Conservation (phyloP, 116 monocot genomes). For the Cymodocea nodosa region DNA sequence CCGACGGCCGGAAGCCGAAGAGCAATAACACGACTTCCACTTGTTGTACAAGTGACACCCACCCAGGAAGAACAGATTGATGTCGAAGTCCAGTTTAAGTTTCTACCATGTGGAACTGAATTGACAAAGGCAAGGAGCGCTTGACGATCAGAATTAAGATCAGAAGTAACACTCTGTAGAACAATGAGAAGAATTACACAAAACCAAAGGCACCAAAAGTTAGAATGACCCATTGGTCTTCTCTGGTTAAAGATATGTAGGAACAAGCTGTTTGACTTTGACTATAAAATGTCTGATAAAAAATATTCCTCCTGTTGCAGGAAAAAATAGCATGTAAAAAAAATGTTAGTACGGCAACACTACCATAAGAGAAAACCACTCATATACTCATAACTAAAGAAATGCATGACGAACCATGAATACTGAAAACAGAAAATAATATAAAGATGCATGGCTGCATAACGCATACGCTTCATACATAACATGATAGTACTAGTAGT, state of each 20-base stretch:
- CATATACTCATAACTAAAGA: no score
- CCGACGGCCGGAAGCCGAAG: conserved; percentile 74
- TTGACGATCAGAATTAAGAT: conserved; percentile 59
- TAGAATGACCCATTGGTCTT: conserved; percentile 18
- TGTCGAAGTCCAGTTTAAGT: conserved; percentile 65
- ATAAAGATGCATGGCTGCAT: no score
- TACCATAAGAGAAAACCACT: not conserved
- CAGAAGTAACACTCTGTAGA: conserved; percentile 23
- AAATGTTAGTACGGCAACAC: not conserved
- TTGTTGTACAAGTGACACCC: conserved; percentile 57
- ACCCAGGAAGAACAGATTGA: conserved; percentile 66
- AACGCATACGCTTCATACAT: no score
- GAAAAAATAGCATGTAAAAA: not conserved
- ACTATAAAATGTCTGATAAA: not conserved
- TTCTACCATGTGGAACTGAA: conserved; percentile 46
- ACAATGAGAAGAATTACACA: conserved; percentile 13
- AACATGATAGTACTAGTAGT: no score
- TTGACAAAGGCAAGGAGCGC: conserved; percentile 59
- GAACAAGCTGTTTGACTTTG: not conserved
- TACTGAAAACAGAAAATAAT: no score
- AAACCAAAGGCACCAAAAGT: conserved; percentile 2
- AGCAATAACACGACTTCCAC: conserved; percentile 38
- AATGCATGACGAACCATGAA: no score
- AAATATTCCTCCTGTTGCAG: not conserved
- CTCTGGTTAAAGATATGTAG: not conserved